Evolutionary conservation across 305 asterid species (phyloP).

Genomic region (Fraxinus latifolia): DNA sequence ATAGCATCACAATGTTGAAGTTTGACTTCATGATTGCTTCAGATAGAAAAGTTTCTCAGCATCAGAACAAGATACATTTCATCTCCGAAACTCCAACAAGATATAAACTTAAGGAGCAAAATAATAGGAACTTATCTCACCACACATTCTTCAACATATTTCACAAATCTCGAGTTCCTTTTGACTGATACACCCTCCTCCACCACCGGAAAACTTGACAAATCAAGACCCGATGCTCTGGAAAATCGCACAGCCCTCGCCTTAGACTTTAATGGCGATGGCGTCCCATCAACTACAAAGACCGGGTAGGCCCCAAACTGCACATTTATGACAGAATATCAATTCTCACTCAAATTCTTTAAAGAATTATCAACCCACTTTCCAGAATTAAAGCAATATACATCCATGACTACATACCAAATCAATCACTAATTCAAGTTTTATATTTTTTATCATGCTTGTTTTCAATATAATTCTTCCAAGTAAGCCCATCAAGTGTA

Average conservation of each 20-base stretch:
- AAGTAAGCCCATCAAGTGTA: not conserved
- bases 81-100: conserved; percentile 3
- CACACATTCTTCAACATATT: conserved; percentile 74
- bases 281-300: conserved; percentile 85
- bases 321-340: conserved; percentile 25
- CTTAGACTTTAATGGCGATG: conserved; percentile 83
- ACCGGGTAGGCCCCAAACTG: conserved; percentile 96
- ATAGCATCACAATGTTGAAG: not conserved
- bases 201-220: conserved; percentile 46
- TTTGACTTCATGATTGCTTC: not conserved
- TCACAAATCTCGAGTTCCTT: conserved; percentile 61
- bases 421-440: not conserved
- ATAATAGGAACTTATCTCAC: conserved; percentile 40
- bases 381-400: not conserved
- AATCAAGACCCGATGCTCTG: conserved; percentile 63
- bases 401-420: not conserved
- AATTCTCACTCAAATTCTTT: conserved; percentile 13
- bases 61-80: not conserved
- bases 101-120: not conserved
- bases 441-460: not conserved
- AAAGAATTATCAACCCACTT: conserved; percentile 14
- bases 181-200: conserved; percentile 65
- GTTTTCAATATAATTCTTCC: not conserved
- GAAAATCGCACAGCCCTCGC: conserved; percentile 72
- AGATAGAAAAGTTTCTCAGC: not conserved